phyloP scores from a whole-genome alignment of 2,329 filamentous ascomycete species.

The Colletotrichum sojae region DNA sequence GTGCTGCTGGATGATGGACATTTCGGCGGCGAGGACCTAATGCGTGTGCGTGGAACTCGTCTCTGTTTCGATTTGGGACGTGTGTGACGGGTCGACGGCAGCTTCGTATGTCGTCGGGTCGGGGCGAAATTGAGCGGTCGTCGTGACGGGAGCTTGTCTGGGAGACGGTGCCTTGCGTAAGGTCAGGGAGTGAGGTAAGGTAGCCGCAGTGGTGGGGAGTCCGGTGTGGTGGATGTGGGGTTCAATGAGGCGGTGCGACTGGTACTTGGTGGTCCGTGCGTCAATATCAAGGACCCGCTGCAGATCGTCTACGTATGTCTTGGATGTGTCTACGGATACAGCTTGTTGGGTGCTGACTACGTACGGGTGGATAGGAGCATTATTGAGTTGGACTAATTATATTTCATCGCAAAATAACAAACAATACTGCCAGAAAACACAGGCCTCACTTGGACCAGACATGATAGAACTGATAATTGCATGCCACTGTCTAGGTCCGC shows the following conservation, averaged over 20 bases:
- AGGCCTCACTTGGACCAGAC: constrained; percentile 17
- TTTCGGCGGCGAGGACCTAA: background rate
- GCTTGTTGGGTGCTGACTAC: background rate
- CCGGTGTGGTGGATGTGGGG: constrained; percentile 38
- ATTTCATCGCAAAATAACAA: constrained; percentile 26
- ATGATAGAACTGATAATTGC: constrained; percentile 37
- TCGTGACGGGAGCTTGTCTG: constrained; percentile 11
- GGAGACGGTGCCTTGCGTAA: constrained; percentile 22
- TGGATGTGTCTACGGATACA: background rate
- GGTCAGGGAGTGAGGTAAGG: constrained; percentile 36
- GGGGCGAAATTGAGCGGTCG: constrained; percentile 16
- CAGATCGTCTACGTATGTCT: constrained; percentile 2
- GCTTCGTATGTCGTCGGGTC: background rate
- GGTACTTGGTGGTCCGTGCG: constrained; percentile 28
- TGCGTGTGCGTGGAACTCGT: background rate
- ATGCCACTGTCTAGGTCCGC: constrained; percentile 40
- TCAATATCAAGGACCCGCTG: constrained; percentile 8
- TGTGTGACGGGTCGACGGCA: background rate
- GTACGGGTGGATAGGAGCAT: background rate
- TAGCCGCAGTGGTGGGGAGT: constrained; percentile 38
- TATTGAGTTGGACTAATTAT: constrained; percentile 15
- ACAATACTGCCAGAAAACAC: constrained; percentile 2
- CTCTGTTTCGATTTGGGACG: background rate
- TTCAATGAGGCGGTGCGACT: constrained; percentile 38
- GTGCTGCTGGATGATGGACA: constrained; percentile 79